Evolutionary conservation across 2,329 filamentous ascomycete genomes (phyloP), one percentile per base, ranked within the genome.

Genomic region (Alternaria conjuncta): DNA sequence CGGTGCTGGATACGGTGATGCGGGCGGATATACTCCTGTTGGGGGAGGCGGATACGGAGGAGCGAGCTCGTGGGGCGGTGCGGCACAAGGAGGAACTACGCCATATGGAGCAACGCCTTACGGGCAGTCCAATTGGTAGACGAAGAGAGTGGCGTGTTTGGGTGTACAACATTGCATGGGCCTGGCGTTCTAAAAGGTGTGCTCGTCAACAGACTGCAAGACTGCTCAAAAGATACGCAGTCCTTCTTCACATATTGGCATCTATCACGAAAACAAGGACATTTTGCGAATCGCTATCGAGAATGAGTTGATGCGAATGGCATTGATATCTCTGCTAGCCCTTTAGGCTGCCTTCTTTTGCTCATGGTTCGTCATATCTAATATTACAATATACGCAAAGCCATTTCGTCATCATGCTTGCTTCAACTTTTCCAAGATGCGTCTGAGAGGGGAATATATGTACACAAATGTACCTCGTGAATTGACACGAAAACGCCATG

Each of bases 1-100:
- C 46, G 79, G 77, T 32, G 79, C 68, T 12, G 81, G 87, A 57
- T 85, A 84, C 25, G 89, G 88, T 82, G 86, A 89, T 62, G 57
- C 61, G 8, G 80, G 79, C 41, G 91, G 90, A 36, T 92, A 88
- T 75, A 90, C 91, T 9, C 89, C 91, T 72, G 62, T 64, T 6
- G 65, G 65, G 13, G 88, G 85, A 23, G 89, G 91, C 15, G 65
- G 62, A 43, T 76, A 75, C 47, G 75, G 84, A 80, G 72, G 73
- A 23, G 83, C 86, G 64, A 91, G 87, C 74, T 83, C 87, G 18
- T 94, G 92, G 87, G 90, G 90, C 18, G 88, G 82, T 9, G 66
- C 65, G 41, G 67, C 61, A 12, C 71, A 69, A 30, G 82, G 81
- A 20, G 81, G 74, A 23, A 75, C 84, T 57, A 88, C 87, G 21